Evolutionary conservation across 192 early-diverging fungal species (phyloP).

Genomic region (Coemansia sp.): DNA sequence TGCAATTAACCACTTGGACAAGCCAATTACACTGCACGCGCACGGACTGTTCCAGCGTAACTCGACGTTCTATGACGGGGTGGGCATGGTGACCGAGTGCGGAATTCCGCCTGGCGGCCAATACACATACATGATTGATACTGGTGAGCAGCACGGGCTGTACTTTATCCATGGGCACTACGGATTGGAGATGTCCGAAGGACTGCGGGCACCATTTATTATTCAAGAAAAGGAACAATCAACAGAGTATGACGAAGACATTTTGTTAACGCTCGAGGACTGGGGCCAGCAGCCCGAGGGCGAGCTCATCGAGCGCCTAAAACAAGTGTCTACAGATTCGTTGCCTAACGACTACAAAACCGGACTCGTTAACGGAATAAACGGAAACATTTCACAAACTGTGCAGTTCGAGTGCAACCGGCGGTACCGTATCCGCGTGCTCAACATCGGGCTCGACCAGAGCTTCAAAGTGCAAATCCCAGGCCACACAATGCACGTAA

Average conservation of each 20-base stretch:
- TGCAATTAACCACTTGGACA: conserved; percentile 49
- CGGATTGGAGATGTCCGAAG: conserved; percentile 71
- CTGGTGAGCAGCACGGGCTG: conserved; percentile 59
- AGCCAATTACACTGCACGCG: conserved; percentile 62
- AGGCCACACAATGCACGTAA: conserved; percentile 67
- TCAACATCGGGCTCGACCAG: conserved; percentile 68
- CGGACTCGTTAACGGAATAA: background rate
- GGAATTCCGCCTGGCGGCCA: conserved; percentile 61
- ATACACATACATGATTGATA: conserved; percentile 63
- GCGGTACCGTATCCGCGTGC: conserved; percentile 66
- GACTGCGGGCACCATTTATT: conserved; percentile 67
- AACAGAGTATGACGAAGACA: conserved; percentile 63
- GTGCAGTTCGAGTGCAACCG: background rate
- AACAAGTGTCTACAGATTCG: background rate
- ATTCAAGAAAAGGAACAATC: conserved; percentile 45
- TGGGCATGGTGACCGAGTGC: conserved; percentile 66
- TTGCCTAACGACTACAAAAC: background rate
- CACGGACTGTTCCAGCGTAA: conserved; percentile 78
- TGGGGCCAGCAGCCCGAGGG: conserved; percentile 49
- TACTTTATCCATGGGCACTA: conserved; percentile 78
- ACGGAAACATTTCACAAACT: background rate
- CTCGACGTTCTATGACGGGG: conserved; percentile 65
- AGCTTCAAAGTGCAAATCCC: conserved; percentile 72
- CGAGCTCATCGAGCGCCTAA: conserved; percentile 4
- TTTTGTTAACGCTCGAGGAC: conserved; percentile 59